Conservation (phyloP, 2,329 filamentous ascomycete species). For the Rutstroemia sp. region DNA sequence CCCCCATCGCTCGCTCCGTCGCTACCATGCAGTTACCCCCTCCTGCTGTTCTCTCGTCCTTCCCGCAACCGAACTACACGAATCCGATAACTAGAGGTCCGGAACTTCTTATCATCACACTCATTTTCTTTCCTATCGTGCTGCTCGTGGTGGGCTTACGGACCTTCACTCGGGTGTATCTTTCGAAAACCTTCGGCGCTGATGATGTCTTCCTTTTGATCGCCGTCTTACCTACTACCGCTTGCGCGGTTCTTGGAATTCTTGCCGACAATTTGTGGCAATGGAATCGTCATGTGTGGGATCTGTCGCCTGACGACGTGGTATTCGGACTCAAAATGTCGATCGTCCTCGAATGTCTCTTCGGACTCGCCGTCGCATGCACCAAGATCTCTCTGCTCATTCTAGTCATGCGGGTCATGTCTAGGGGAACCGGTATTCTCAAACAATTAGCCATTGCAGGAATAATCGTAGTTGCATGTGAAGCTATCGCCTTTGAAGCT, state of each 20-base stretch:
- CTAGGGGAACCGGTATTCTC: slow-evolving; percentile 27
- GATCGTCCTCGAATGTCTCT: slow-evolving; percentile 32
- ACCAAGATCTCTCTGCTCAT: slow-evolving; percentile 32
- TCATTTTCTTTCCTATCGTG: slow-evolving; percentile 34
- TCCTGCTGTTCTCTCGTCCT: not conserved
- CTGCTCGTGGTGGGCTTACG: slow-evolving; percentile 35
- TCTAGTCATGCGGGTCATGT: slow-evolving; percentile 30
- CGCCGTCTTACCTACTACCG: slow-evolving; percentile 29
- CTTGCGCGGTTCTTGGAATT: slow-evolving; percentile 30
- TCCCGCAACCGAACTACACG: slow-evolving; percentile 38
- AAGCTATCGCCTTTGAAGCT: slow-evolving; percentile 28
- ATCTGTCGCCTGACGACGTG: slow-evolving; percentile 29
- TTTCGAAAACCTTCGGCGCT: slow-evolving; percentile 38
- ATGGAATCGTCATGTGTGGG: slow-evolving; percentile 36
- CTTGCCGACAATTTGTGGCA: slow-evolving; percentile 30
- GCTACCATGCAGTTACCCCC: slow-evolving; percentile 6
- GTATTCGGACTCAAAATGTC: slow-evolving; percentile 30
- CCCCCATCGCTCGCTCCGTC: not conserved
- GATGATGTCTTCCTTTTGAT: slow-evolving; percentile 40
- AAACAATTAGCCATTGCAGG: slow-evolving; percentile 23
- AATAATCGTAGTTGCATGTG: slow-evolving; percentile 29
- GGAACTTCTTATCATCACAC: slow-evolving; percentile 34
- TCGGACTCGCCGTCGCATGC: slow-evolving; percentile 29
- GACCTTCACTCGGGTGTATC: slow-evolving; percentile 37
- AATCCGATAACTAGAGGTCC: slow-evolving; percentile 38